A percentile compares a stretch with the other conserved stretches of the same genome.
Conservation (phyloP, 2,329 filamentous ascomycete species). For the Camptophora hylomeconis region DNA sequence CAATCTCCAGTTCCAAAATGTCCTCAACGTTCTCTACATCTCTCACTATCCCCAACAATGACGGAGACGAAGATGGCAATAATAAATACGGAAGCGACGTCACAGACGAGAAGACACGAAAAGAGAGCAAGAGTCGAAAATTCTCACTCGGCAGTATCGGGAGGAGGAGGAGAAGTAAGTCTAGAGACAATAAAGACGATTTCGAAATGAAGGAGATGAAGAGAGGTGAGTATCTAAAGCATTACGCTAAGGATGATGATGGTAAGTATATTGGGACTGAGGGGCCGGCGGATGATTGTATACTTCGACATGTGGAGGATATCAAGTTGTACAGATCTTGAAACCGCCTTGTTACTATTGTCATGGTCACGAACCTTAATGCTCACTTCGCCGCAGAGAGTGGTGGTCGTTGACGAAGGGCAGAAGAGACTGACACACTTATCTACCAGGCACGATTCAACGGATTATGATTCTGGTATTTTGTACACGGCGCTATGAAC, state of each 20-base stretch:
- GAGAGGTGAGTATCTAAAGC: conserved; percentile 11
- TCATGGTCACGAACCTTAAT: too few species aligned
- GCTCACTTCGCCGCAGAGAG: too few species aligned
- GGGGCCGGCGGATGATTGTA: conserved; percentile 14
- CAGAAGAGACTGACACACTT: too few species aligned
- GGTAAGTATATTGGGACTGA: conserved; percentile 12
- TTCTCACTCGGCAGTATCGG: conserved; percentile 7
- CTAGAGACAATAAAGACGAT: conserved; percentile 3
- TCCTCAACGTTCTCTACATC: too few species aligned
- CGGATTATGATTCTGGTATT: too few species aligned
- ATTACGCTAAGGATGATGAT: conserved; percentile 15
- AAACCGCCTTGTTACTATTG: too few species aligned
- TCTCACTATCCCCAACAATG: too few species aligned
- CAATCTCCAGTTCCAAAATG: not conserved
- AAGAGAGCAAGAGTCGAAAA: conserved; percentile 1
- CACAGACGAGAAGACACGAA: not conserved
- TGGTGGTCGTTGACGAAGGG: too few species aligned
- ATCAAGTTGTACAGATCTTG: conserved; percentile 3
- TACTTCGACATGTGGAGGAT: conserved; percentile 10
- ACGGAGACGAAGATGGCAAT: conserved; percentile 2
- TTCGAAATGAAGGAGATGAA: conserved; percentile 12
- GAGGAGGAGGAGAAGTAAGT: conserved; percentile 4
- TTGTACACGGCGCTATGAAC: too few species aligned
- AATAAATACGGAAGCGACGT: too few species aligned
- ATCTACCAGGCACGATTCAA: too few species aligned